Percentiles rank a stretch among this genome's conserved stretches.
Conservation (phyloP, 345 rosid species). For the Excoecaria cochinchinensis region DNA sequence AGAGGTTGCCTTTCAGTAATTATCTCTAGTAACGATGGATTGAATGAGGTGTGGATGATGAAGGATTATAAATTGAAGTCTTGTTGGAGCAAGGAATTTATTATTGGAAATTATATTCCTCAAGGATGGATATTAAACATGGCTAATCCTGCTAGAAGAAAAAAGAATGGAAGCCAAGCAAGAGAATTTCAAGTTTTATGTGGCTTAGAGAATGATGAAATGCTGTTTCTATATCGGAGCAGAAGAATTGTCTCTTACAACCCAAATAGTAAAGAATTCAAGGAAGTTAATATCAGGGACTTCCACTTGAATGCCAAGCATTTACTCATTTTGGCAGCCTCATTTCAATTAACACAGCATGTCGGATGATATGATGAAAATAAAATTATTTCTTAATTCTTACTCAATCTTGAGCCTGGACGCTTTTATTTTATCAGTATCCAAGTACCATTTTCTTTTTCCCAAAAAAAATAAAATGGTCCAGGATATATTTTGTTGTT, state of each 20-base stretch:
- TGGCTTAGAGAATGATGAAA: slow-evolving; percentile 11
- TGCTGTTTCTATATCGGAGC: slow-evolving; percentile 5
- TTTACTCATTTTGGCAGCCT: slow-evolving; percentile 19
- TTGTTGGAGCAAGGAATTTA: slow-evolving; percentile 23
- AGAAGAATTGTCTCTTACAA: slow-evolving; percentile 19
- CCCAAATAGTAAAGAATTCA: slow-evolving; percentile 11
- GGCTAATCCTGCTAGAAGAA: slow-evolving; percentile 15
- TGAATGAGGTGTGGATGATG: slow-evolving; percentile 26
- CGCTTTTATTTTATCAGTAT: background rate
- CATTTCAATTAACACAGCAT: slow-evolving; percentile 6
- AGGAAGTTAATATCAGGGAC: slow-evolving; percentile 4
- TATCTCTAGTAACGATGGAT: background rate
- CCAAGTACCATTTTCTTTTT: background rate
- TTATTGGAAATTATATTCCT: slow-evolving; percentile 14
- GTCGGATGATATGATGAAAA: background rate
- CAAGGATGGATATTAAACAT: background rate
- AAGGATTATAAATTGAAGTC: slow-evolving; percentile 14
- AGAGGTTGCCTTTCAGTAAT: slow-evolving; percentile 13
- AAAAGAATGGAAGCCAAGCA: slow-evolving; percentile 12
- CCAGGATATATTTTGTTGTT: too few species aligned
- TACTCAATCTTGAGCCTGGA: background rate
- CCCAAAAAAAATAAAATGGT: too few species aligned
- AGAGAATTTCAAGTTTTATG: slow-evolving; percentile 10
- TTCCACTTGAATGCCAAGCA: slow-evolving; percentile 22
- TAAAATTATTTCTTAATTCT: too few species aligned